Conservation (phyloP, 768 basidiomycete genomes). For the Hemileccinum impolitum region DNA sequence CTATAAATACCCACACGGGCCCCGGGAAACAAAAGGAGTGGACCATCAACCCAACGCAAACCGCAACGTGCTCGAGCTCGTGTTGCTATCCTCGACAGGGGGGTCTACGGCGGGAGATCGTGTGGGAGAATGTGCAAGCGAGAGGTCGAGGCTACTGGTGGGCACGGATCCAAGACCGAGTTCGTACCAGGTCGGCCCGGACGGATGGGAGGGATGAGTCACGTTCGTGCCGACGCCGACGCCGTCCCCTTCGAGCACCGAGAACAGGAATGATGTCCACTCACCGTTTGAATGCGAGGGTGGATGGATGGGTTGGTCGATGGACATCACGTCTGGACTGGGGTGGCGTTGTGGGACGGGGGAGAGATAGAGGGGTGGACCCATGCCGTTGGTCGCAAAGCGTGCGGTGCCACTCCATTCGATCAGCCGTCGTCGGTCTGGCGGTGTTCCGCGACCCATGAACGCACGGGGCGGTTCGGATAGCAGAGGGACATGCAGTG, state of each 20-base stretch:
- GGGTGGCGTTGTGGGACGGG: conserved; percentile 20
- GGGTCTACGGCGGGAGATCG: conserved; percentile 10
- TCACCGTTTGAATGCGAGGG: conserved; percentile 19
- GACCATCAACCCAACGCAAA: conserved; percentile 28
- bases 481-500: conserved; percentile 29
- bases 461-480: conserved; percentile 33
- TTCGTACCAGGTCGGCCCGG: conserved; percentile 29
- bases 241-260: conserved; percentile 32
- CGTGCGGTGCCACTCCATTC: conserved; percentile 29
- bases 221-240: conserved; percentile 11
- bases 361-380: conserved; percentile 25
- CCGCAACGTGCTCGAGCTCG: conserved; percentile 28
- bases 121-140: background rate
- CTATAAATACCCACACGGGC: conserved; percentile 23
- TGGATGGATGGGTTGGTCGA: conserved; percentile 13
- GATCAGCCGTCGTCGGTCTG: conserved; percentile 26
- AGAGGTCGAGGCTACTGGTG: conserved; percentile 2
- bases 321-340: conserved; percentile 15
- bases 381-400: conserved; percentile 18
- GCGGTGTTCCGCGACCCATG: conserved; percentile 34
- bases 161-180: conserved; percentile 9
- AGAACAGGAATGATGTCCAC: conserved; percentile 33
- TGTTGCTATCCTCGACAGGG: conserved; percentile 21
- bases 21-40: no score
- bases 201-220: background rate